Base-by-base conservation (phyloP, 2,329 filamentous ascomycete species). In the Ophiostoma sp. region DNA sequence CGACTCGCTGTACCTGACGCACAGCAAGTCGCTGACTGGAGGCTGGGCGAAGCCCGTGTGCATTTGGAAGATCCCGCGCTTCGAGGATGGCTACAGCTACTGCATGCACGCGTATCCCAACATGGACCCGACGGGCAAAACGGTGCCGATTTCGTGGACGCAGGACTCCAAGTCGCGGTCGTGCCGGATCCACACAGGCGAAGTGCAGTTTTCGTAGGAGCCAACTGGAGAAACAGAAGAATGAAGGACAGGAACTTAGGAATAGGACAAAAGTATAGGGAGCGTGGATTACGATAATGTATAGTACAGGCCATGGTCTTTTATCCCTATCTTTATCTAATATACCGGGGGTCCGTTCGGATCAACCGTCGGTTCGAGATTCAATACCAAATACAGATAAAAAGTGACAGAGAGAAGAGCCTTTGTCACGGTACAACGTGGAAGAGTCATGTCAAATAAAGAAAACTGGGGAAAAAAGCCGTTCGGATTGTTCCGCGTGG, bases 81-180 rank as follows among this genome's bases (percentile, higher is more conserved):
- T 52, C 5, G 3, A 59, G 2, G 76, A 76, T 52, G 76, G 76
- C 31, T 76, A 52, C 63, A 76, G 73, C 61, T 76, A 76, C 42
- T 70, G 69, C 11, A 75, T 76, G 28, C 76, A 76, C 28, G 75
- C 75, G 11, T 75, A 76, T 48, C 72, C 76, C 15, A 72, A 74
- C 59, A 74, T 76, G 74, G 71, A 74, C 15, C 71, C 73, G n/a
- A 70, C 64, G 4, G 74, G 75, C 2, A 69, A 42, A 5, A 45
- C 39, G 6, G 72, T 76, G 15, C 76, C 75, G 1, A 66, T 76
- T 8, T 72, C 76, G 9, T 76, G 75, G 75, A 74, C 76, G 42
- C 69, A 70, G 39, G 76, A 76, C 57, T 75, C 74, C 45, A 76
- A 76, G 71, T 2, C 71, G 7, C 48, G 72, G 69, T 76, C 75